phyloP scores from a whole-genome alignment of 495 filamentous ascomycete species.

The Tuber borchii region DNA sequence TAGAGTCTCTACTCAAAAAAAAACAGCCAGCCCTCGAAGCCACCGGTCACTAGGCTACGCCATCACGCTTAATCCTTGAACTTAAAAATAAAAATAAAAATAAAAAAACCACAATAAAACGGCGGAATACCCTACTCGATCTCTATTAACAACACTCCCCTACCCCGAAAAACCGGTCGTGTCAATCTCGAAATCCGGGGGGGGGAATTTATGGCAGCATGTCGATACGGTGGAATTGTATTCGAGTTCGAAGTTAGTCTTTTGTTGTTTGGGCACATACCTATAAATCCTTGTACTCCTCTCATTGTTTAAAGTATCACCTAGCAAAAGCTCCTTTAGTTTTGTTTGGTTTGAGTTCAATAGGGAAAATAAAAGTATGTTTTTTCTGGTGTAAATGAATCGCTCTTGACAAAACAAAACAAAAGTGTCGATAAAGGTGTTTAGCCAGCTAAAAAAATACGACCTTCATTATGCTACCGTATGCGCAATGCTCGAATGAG shows the following conservation, averaged over 20 bases:
- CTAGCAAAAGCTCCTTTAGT: neutral
- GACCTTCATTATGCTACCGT: neutral
- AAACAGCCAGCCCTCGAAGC: neutral
- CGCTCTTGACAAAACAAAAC: neutral
- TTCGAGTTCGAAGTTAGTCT: too few relatives aligned
- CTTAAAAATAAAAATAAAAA: too few relatives aligned
- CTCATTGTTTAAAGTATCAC: too few relatives aligned
- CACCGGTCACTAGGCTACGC: neutral
- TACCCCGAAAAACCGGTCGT: too few relatives aligned
- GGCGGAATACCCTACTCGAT: too few relatives aligned
- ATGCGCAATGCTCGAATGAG: too few relatives aligned
- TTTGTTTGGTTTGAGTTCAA: neutral
- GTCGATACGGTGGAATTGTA: too few relatives aligned
- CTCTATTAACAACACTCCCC: too few relatives aligned
- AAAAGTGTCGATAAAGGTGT: neutral
- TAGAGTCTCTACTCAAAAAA: neutral
- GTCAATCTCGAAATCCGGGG: too few relatives aligned
- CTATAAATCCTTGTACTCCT: neutral
- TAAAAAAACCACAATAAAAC: too few relatives aligned
- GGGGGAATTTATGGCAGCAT: too few relatives aligned
- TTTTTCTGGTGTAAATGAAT: neutral
- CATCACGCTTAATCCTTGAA: too few relatives aligned
- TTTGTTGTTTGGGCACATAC: neutral
- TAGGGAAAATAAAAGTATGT: neutral
- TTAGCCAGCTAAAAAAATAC: neutral